Conservation (phyloP, 805 yeast species). For the Cephaloascus fragrans region DNA sequence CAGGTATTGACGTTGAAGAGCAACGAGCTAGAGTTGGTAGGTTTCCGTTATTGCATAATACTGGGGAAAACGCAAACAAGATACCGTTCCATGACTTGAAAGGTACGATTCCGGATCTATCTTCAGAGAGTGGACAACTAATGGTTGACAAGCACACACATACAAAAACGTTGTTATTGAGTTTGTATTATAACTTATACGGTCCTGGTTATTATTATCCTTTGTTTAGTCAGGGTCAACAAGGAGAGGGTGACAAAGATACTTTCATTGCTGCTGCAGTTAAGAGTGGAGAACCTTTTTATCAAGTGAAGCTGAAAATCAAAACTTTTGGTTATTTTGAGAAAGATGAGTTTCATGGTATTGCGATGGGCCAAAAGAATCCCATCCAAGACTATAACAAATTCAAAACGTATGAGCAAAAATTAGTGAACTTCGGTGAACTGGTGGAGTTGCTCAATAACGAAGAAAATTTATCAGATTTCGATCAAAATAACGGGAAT, state of each 20-base stretch:
- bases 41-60: constrained; percentile 13
- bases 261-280: constrained; percentile 21
- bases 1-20: constrained; percentile 18
- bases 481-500: not conserved
- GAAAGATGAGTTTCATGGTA: constrained; percentile 15
- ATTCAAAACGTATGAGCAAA: constrained; percentile 2
- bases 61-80: constrained; percentile 15
- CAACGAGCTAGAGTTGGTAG: constrained; percentile 16
- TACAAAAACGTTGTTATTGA: constrained; percentile 14
- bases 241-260: constrained; percentile 27
- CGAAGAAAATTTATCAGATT: not conserved
- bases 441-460: not conserved
- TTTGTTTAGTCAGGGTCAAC: constrained; percentile 3
- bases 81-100: constrained; percentile 10
- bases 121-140: constrained; percentile 19
- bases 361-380: constrained; percentile 22
- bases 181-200: constrained; percentile 24
- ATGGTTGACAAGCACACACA: constrained; percentile 16
- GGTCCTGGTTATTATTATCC: constrained; percentile 8
- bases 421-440: not conserved
- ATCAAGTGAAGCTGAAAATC: constrained; percentile 10
- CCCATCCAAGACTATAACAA: constrained; percentile 13
- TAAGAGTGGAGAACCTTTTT: constrained; percentile 5
- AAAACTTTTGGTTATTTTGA: constrained; percentile 10
- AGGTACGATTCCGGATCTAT: constrained; percentile 9